Base-by-base conservation (phyloP, 2,329 filamentous ascomycete species). In the Cladosporium sp. region DNA sequence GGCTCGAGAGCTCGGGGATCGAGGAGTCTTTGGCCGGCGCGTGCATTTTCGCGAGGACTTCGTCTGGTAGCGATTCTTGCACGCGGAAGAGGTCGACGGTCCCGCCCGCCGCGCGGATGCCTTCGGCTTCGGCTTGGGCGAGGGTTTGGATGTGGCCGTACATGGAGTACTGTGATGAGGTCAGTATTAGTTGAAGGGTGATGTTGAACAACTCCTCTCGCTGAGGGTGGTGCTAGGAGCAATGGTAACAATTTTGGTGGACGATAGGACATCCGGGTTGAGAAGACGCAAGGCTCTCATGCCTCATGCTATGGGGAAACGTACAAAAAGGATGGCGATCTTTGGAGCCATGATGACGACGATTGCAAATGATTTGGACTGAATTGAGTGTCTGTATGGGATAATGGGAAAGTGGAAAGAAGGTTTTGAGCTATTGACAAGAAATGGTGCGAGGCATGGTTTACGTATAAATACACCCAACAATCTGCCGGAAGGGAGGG, bases 21-120 rank as follows among this genome's bases (percentile, higher is more conserved):
- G 81, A 77, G 58, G 79, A 68, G 63, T 80, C 70, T 77, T 96
- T 95, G 59, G 83, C 67, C 4, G 90, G 87, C 24, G 93, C 93
- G 75, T 95, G 73, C 90, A 99, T 95, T 82, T 96, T 96, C 60
- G 68, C 63, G 52, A 97, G 80, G 58, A 96, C 86, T 1, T 96
- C 91, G 32, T 87, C 64, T 30, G 87, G 64, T 42, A 99, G 89
- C 13, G 93, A 97, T 80, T 99, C 93, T 50, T 82, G 70, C 67
- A 97, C 78, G 84, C 95, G 90, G 82, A 77, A 96, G 67, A 97
- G 68, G 64, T 92, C 87, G 72, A 77, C 89, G 39, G 77, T 74
- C 58, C 91, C 91, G 58, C 93, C 93, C 57, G 89, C 90, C 66
- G 85, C 83, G 75, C 91, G 85, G 66, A 96, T 88, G 68, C 93